Percentiles rank a stretch among this genome's conserved stretches.
These are phyloP conservation scores for Tagetes erecta DNA, from an alignment of 129 eudicot genomes.

Conservation along the genomic window DNA sequence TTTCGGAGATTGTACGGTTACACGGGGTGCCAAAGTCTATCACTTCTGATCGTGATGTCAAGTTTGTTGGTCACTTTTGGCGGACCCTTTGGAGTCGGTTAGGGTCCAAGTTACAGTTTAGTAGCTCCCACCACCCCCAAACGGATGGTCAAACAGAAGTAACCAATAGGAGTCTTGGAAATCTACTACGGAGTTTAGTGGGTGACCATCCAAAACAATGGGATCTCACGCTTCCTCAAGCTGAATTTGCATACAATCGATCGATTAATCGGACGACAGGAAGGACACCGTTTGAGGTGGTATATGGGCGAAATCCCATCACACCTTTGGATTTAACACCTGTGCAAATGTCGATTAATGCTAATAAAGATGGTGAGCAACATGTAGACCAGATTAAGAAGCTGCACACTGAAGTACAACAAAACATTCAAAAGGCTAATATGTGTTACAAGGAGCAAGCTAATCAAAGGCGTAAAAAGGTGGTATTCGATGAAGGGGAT, in stretches of 20 bases:
- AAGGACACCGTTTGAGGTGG: background rate
- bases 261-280: background rate
- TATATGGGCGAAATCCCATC: too few relatives aligned
- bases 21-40: background rate
- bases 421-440: too few relatives aligned
- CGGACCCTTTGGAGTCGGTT: too few relatives aligned
- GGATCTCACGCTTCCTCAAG: background rate
- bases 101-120: background rate
- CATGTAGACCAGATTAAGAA: too few relatives aligned
- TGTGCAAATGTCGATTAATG: too few relatives aligned
- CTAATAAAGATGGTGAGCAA: too few relatives aligned
- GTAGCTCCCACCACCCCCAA: too few relatives aligned
- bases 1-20: conserved; percentile 6
- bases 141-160: background rate
- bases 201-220: background rate
- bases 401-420: background rate
- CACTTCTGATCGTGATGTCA: background rate
- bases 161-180: background rate
- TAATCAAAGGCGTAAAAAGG: too few relatives aligned
- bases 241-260: conserved; percentile 10
- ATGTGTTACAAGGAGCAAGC: too few relatives aligned
- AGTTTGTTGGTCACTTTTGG: too few relatives aligned
- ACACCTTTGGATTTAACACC: too few relatives aligned
- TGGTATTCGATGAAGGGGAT: too few relatives aligned
- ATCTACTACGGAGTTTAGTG: background rate